Conservation (phyloP, 305 asterid species). For the Fraxinus sp. region DNA sequence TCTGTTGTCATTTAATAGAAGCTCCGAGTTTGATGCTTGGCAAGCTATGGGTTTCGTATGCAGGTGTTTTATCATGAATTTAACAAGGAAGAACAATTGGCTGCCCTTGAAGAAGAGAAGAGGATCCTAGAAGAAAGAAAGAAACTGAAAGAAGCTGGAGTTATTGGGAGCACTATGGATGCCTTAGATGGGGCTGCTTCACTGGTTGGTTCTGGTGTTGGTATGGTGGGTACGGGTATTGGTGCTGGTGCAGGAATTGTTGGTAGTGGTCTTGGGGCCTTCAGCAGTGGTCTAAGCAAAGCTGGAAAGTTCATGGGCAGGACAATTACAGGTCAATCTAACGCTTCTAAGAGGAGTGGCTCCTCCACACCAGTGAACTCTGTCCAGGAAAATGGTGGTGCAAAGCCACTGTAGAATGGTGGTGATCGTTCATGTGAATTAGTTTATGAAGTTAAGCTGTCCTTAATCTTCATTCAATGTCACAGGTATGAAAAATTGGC, state of each 20-base stretch:
- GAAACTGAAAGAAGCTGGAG: constrained; percentile 89
- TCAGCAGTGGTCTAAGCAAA: constrained; percentile 74
- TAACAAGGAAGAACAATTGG: constrained; percentile 79
- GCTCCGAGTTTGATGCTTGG: constrained; percentile 4
- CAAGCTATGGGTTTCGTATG: constrained; percentile 14
- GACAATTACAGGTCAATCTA: constrained; percentile 65
- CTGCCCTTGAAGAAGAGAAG: constrained; percentile 86
- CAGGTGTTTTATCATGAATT: constrained; percentile 84
- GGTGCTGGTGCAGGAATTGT: constrained; percentile 59
- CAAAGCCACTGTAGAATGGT: constrained; percentile 45
- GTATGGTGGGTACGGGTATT: constrained; percentile 63
- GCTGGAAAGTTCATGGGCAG: constrained; percentile 94
- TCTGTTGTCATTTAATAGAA: not conserved
- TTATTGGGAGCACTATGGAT: constrained; percentile 91
- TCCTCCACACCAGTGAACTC: constrained; percentile 64
- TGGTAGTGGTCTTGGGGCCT: constrained; percentile 69
- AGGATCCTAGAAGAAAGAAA: constrained; percentile 70
- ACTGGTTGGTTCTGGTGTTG: constrained; percentile 69
- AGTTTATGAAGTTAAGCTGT: constrained; percentile 17
- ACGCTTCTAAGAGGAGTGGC: constrained; percentile 60
- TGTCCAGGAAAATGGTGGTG: constrained; percentile 69
- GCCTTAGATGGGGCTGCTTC: constrained; percentile 88
- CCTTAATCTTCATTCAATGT: not conserved
- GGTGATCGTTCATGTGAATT: constrained; percentile 12
- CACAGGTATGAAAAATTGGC: not conserved